These are phyloP conservation scores for Epichloe amarillans DNA, from an alignment of 2,329 filamentous ascomycete genomes.

Conservation along the genomic window DNA sequence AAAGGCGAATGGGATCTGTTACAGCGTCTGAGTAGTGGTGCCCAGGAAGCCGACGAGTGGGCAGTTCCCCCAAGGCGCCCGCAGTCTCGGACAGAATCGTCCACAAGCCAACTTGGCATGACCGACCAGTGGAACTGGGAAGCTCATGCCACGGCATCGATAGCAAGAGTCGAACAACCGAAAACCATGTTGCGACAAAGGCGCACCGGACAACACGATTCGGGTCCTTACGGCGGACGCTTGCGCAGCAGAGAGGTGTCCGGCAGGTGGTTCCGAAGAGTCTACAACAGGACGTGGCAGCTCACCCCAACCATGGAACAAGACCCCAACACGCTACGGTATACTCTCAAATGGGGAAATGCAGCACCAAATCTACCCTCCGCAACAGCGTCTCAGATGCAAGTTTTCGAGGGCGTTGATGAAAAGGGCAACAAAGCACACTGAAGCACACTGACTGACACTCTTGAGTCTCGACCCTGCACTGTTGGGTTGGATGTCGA, in stretches of 20 bases:
- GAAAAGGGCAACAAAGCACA: slow-evolving; percentile 11
- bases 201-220: slow-evolving; percentile 22
- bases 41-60: slow-evolving; percentile 23
- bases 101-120: neutral
- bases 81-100: slow-evolving; percentile 7
- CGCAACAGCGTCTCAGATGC: slow-evolving; percentile 21
- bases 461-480: neutral
- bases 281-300: slow-evolving; percentile 34
- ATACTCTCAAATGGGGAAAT: slow-evolving; percentile 34
- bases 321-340: slow-evolving; percentile 16
- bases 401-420: slow-evolving; percentile 36
- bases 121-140: slow-evolving; percentile 28
- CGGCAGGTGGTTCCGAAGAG: slow-evolving; percentile 30
- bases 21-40: slow-evolving; percentile 30
- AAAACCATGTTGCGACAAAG: slow-evolving; percentile 19
- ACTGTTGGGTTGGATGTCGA: too few relatives aligned
- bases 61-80: slow-evolving; percentile 21
- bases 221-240: slow-evolving; percentile 24
- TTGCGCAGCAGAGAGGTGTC: slow-evolving; percentile 20
- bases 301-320: slow-evolving; percentile 29
- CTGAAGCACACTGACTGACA: neutral
- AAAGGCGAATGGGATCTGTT: slow-evolving; percentile 42
- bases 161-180: slow-evolving; percentile 24
- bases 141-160: slow-evolving; percentile 25
- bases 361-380: slow-evolving; percentile 13